Evolutionary conservation across 2,329 filamentous ascomycete species (phyloP), one percentile per base, ranked within the genome.

Genomic region (Daldinia eschscholtzii): DNA sequence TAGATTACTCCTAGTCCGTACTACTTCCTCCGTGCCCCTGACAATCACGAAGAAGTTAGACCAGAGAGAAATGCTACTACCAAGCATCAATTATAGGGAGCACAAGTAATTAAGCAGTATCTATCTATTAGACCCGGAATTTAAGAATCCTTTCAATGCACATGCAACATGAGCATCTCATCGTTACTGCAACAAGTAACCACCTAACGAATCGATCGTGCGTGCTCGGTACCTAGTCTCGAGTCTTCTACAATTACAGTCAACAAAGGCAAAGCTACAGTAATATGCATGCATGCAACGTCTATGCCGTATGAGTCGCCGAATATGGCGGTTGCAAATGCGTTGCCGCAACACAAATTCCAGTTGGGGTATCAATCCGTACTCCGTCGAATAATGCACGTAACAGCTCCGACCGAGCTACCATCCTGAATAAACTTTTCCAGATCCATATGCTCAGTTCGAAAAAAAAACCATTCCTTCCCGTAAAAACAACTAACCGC

Each of bases 331-430:
- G n/a, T 52, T 18, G 28, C 28, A 52, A 52, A 55, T 55, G 52
- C 30, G 13, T 26, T 55, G n/a, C 52, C 33, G 52, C 33, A 55
- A 55, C 7, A 55, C 30, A 52, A 70, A 50, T 57, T 58, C 46
- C 56, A 64, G 53, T 65, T 30, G 23, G 65, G 68, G 68, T 70
- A 70, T 70, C 68, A 65, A 60, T 67, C 61, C 68, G 44, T 68
- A 68, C 65, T 65, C 68, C 68, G 58, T 50, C 58, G 28, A 57
- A 70, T 70, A 65, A 65, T 70, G 64, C 68, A 58, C 39, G 55
- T 57, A 55, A 18, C 13, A 52, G 30, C 37, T 44, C 41, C 41
- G 42, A 58, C n/a, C 10, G 35, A 52, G 18, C 57, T 52, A 37
- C 41, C 41, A 28, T 20, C n/a, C 12, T 41, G 18, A 57, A 23